Percentiles rank a stretch among this genome's conserved stretches.
Conservation (phyloP, 805 yeast species). For the Priceomyces melissophilus region DNA sequence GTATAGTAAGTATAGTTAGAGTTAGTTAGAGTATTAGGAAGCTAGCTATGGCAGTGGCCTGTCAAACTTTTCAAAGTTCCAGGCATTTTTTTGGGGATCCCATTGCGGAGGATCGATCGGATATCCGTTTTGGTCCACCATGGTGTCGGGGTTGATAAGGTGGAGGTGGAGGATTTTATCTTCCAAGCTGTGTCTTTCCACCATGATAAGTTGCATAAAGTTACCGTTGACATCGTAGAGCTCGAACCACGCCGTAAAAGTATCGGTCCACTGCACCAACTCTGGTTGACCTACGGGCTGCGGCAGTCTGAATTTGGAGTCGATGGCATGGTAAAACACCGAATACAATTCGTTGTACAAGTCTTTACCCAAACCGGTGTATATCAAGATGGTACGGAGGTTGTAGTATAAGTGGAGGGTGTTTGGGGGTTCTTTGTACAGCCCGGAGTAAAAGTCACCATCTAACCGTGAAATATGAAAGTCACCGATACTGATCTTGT, state of each 20-base stretch:
- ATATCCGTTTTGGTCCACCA: slow-evolving; percentile 31
- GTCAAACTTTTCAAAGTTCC: slow-evolving; percentile 25
- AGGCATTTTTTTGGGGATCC: slow-evolving; percentile 20
- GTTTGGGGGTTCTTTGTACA: slow-evolving; percentile 10
- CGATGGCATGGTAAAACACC: slow-evolving; percentile 19
- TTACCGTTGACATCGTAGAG: slow-evolving; percentile 32
- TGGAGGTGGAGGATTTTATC: slow-evolving; percentile 16
- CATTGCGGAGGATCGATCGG: slow-evolving; percentile 14
- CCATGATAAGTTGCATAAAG: slow-evolving; percentile 21
- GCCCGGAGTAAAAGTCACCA: slow-evolving; percentile 29
- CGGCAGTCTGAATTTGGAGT: slow-evolving; percentile 21
- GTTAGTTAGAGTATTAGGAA: too few relatives aligned
- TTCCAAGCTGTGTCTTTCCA: slow-evolving; percentile 21
- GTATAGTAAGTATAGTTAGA: neutral
- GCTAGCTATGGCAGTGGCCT: too few relatives aligned
- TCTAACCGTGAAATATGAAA: slow-evolving; percentile 25
- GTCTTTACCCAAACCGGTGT: slow-evolving; percentile 14
- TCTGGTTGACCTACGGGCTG: slow-evolving; percentile 14
- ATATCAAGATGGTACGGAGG: slow-evolving; percentile 20
- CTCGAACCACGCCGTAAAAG: slow-evolving; percentile 35
- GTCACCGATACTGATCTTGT: slow-evolving; percentile 25
- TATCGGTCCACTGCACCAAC: slow-evolving; percentile 24
- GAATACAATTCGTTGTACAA: slow-evolving; percentile 13
- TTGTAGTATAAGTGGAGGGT: slow-evolving; percentile 18
- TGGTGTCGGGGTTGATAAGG: slow-evolving; percentile 28